Conservation (phyloP, 768 basidiomycete species). For the Amanita pallidorosea region DNA sequence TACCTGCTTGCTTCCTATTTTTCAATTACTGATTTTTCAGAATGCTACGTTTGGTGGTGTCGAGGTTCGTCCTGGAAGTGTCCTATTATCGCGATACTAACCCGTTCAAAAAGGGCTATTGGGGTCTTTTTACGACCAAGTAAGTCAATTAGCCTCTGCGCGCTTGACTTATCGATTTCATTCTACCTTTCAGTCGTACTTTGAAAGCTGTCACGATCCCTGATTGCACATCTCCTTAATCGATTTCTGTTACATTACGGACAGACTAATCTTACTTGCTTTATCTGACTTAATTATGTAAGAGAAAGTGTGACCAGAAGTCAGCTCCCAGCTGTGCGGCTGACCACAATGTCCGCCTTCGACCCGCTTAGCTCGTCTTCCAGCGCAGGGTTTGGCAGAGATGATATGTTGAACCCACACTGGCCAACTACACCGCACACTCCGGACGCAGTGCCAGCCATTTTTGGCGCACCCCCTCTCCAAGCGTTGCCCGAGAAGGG, state of each 20-base stretch:
- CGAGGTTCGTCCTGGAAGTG: conserved; percentile 22
- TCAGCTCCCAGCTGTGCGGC: not conserved
- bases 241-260: not conserved
- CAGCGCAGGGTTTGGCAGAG: conserved; percentile 39
- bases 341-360: conserved; percentile 33
- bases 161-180: not conserved
- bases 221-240: conserved; percentile 31
- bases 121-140: conserved; percentile 38
- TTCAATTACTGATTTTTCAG: conserved; percentile 17
- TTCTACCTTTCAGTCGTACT: conserved; percentile 35
- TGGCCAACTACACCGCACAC: conserved; percentile 79
- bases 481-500: conserved; percentile 42
- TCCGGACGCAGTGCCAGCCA: conserved; percentile 61
- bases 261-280: not conserved
- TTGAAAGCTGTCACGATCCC: conserved; percentile 65
- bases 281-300: conserved; percentile 4
- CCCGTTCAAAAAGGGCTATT: conserved; percentile 23
- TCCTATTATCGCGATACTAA: not conserved
- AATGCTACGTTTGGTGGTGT: conserved; percentile 67
- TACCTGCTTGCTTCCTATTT: not conserved
- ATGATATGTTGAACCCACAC: conserved; percentile 37
- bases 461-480: conserved; percentile 49
- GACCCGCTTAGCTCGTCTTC: conserved; percentile 60
- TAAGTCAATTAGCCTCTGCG: conserved; percentile 14
- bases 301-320: not conserved